phyloP scores from a whole-genome alignment of 176 grass and related monocot species.

The Musa acuminata region DNA sequence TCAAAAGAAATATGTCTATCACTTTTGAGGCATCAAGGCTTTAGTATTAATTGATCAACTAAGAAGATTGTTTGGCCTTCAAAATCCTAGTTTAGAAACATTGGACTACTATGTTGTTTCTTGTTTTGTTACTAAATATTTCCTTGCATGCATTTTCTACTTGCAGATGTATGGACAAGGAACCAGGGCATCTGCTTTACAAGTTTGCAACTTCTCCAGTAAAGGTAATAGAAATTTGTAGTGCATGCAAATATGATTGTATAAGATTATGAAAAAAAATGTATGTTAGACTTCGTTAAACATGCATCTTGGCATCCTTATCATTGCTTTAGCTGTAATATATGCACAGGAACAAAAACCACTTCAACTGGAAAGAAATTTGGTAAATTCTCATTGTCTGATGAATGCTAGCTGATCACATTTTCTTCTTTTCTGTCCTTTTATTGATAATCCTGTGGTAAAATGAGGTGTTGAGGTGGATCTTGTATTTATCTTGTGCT shows the following conservation, averaged over 20 bases:
- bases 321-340: neutral
- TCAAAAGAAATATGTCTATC: neutral
- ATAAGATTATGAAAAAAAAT: neutral
- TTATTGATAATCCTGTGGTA: neutral
- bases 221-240: constrained; percentile 51
- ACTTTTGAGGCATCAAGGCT: neutral
- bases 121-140: neutral
- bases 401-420: neutral
- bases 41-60: neutral
- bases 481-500: too few relatives aligned
- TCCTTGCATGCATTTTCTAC: constrained; percentile 21
- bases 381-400: neutral
- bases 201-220: constrained; percentile 48
- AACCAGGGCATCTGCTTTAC: constrained; percentile 44
- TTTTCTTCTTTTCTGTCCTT: neutral
- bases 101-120: neutral
- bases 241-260: neutral
- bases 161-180: constrained; percentile 55
- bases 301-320: neutral
- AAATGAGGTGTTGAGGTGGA: neutral
- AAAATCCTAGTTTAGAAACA: neutral
- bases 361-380: neutral
- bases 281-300: neutral
- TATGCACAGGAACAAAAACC: neutral
- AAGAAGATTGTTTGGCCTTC: neutral